Conservation (phyloP, 805 yeast genomes). For the Kodamaea fukazawae region DNA sequence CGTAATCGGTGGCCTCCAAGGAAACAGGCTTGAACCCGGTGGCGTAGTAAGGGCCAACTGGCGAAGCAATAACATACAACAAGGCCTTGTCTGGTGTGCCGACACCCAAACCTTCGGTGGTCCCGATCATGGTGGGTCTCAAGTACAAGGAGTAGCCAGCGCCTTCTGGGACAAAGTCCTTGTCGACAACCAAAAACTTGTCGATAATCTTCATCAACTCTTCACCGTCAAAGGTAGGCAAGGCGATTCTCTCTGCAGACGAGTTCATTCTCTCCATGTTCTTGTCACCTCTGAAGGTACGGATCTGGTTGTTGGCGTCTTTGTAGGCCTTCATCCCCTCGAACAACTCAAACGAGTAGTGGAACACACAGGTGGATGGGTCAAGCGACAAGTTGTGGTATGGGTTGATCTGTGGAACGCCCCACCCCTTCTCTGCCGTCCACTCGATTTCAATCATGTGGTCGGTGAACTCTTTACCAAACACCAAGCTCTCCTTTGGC, state of each 20-base stretch:
- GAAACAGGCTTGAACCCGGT: constrained; percentile 95
- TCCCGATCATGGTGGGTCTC: constrained; percentile 95
- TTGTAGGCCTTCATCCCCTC: constrained; percentile 95
- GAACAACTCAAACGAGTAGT: constrained; percentile 90
- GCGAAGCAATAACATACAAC: constrained; percentile 84
- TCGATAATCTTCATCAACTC: constrained; percentile 74
- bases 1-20: constrained; percentile 92
- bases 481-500: constrained; percentile 40
- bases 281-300: constrained; percentile 88
- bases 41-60: constrained; percentile 94
- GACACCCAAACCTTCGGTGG: constrained; percentile 86
- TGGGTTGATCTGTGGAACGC: constrained; percentile 81
- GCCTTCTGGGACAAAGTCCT: constrained; percentile 76
- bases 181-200: constrained; percentile 71
- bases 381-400: constrained; percentile 74
- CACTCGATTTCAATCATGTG: constrained; percentile 90
- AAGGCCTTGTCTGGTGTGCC: constrained; percentile 77
- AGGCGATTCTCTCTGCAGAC: constrained; percentile 83
- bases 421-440: constrained; percentile 80
- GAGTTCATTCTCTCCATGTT: constrained; percentile 90
- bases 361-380: constrained; percentile 89
- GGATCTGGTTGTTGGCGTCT: constrained; percentile 47
- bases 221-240: constrained; percentile 81
- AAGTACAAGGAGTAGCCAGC: constrained; percentile 88
- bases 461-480: constrained; percentile 63